Base-by-base conservation (phyloP, 768 basidiomycete species). In the Amanita rubescens region DNA sequence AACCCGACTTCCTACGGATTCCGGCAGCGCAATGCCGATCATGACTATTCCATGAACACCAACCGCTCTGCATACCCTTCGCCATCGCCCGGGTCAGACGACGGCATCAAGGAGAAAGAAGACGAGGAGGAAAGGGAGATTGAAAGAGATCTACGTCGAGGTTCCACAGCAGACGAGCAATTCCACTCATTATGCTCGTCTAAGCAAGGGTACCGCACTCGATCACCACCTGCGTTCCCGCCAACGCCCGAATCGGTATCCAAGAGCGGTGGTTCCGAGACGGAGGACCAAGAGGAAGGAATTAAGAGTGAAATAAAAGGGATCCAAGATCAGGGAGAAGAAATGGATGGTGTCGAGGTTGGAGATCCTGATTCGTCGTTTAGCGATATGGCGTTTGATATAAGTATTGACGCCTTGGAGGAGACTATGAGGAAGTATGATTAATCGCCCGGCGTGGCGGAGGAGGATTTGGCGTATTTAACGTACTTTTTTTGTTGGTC, bases 361-460 rank as follows among this genome's bases (percentile, higher is more conserved):
- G 27, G 22, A 15, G 56, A 68, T 25, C 53, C 63, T 20, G 63
- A 64, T 48, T 61, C 60, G 32, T 66, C 63, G 5, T 65, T 62
- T 58, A 62, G 62, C 14, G 62, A 66, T 46, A 56, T 66, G 41
- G 61, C 62, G 9, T 58, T 66, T 39, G 63, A 61, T 44, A 43
- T 52, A n/a, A 44, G 42, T 30, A 58, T 65, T 52, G 63, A 65
- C 10, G 60, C 56, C n/a, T 51, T 65, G 44, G 64, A 65, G 39
- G 56, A 60, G 51, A 64, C 64, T 24, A 65, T 65, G 64, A 55
- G 56, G 30, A 59, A 58, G 57, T 65, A 62, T 58, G 64, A 65
- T 55, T 65, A 51, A 61, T 30, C n/a, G 27, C 27, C 8, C 27
- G 27, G 27, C 8, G 27, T 30, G 3, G 8, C 27, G n/a, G n/a